These are phyloP conservation scores for Vitis hybrid DNA, from an alignment of 177 flowering plant species.

Conservation along the genomic window DNA sequence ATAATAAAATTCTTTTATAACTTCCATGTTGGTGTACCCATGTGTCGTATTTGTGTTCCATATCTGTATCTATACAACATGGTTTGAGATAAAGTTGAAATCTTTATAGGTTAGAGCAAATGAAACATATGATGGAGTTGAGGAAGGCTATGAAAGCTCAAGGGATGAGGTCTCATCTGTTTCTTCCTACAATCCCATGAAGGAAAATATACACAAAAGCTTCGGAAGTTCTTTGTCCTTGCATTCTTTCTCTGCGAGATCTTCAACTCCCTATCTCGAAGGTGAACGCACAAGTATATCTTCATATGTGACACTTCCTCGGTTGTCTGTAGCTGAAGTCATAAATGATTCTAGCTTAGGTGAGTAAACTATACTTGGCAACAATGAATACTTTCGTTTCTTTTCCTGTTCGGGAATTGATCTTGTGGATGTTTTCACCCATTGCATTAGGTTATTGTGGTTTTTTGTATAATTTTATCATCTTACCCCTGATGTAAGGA, in stretches of 20 bases:
- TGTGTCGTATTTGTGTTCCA: too few species aligned
- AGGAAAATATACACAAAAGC: slow-evolving; percentile 52
- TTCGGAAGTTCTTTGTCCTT: slow-evolving; percentile 85
- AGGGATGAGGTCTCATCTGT: slow-evolving; percentile 89
- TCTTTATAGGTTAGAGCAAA: slow-evolving; percentile 65
- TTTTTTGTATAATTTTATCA: neutral
- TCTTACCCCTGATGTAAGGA: neutral
- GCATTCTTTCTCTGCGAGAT: slow-evolving; percentile 57
- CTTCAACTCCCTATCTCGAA: slow-evolving; percentile 45
- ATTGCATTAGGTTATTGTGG: neutral
- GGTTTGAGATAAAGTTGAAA: neutral
- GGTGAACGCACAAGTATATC: slow-evolving; percentile 62
- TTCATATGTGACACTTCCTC: slow-evolving; percentile 55
- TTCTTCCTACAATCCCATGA: slow-evolving; percentile 77
- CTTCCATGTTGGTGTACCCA: too few species aligned
- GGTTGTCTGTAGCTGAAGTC: slow-evolving; percentile 68
- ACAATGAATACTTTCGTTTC: neutral
- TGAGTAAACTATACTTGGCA: slow-evolving; percentile 24
- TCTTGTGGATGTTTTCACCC: neutral
- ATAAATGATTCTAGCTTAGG: slow-evolving; percentile 62
- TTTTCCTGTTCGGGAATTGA: neutral
- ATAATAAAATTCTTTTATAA: too few species aligned
- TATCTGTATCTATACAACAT: too few species aligned
- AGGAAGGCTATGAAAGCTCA: slow-evolving; percentile 92
- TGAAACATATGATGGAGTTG: slow-evolving; percentile 73